phyloP scores from a whole-genome alignment of 352 stramenopile genomes.

The Aphanomyces euteiches region DNA sequence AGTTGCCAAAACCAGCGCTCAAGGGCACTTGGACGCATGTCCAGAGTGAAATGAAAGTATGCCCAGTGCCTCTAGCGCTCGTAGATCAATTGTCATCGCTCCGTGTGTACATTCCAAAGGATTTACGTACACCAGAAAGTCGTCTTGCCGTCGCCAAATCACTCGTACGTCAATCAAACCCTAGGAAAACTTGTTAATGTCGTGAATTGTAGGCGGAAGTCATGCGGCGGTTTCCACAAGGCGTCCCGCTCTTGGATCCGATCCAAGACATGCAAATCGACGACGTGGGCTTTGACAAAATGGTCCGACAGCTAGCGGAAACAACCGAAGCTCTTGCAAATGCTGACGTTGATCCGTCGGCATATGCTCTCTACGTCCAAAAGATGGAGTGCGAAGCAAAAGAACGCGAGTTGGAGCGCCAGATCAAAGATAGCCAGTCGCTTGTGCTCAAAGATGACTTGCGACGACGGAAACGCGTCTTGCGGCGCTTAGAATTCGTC shows the following conservation, averaged over 20 bases:
- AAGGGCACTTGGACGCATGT: constrained; percentile 56
- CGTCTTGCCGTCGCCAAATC: constrained; percentile 75
- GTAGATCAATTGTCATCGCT: constrained; percentile 73
- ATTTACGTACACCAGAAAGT: constrained; percentile 65
- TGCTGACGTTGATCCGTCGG: constrained; percentile 56
- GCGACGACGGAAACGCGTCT: constrained; percentile 93
- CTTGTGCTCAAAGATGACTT: constrained; percentile 96
- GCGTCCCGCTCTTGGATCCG: constrained; percentile 89
- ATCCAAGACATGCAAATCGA: constrained; percentile 94
- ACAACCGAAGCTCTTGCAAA: constrained; percentile 65
- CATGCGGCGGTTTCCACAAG: constrained; percentile 69
- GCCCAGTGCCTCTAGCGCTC: constrained; percentile 71
- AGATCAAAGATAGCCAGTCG: constrained; percentile 93
- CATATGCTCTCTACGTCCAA: constrained; percentile 86
- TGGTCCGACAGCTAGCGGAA: constrained; percentile 83
- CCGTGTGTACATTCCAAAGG: constrained; percentile 83
- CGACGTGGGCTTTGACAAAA: constrained; percentile 83
- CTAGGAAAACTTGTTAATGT: not conserved
- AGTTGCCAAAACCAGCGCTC: constrained; percentile 54
- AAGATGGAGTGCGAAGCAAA: constrained; percentile 91
- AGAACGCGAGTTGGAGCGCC: constrained; percentile 89
- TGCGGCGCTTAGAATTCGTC: constrained; percentile 95
- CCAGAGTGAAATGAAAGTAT: constrained; percentile 80
- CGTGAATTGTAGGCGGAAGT: constrained; percentile 47
- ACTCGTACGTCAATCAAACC: constrained; percentile 32